Conservation (phyloP, 805 yeast species). For the Lachancea lanzarotensis region DNA sequence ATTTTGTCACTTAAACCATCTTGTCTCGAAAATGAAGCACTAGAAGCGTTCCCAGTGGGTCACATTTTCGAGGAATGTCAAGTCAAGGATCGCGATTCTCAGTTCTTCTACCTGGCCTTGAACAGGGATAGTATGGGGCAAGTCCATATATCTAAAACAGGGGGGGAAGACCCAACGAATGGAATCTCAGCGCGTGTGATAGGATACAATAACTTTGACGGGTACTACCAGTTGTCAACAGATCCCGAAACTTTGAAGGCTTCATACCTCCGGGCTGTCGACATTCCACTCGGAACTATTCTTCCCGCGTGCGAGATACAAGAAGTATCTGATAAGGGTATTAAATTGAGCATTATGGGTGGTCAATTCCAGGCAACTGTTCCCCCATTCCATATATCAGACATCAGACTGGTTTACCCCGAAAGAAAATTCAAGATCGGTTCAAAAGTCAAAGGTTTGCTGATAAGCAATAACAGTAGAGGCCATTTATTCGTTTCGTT, state of each 20-base stretch:
- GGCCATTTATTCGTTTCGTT: constrained; percentile 59
- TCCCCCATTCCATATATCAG: constrained; percentile 71
- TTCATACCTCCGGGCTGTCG: constrained; percentile 59
- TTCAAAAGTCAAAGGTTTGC: constrained; percentile 68
- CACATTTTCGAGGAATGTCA: constrained; percentile 47
- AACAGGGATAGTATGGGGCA: constrained; percentile 59
- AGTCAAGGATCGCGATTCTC: constrained; percentile 52
- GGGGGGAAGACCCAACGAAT: constrained; percentile 38
- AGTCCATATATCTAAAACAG: constrained; percentile 69
- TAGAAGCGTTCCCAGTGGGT: constrained; percentile 77
- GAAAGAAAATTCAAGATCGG: constrained; percentile 90
- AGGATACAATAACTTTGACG: constrained; percentile 63
- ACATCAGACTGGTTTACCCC: constrained; percentile 76
- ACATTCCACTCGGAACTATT: constrained; percentile 69
- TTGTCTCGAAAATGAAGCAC: constrained; percentile 9
- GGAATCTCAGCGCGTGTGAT: constrained; percentile 72
- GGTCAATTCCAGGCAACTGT: constrained; percentile 66
- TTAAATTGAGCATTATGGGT: constrained; percentile 58
- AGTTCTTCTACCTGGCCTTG: constrained; percentile 50
- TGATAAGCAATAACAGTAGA: constrained; percentile 44
- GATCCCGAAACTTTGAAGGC: constrained; percentile 59
- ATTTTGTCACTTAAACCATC: constrained; percentile 31
- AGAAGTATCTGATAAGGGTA: constrained; percentile 53
- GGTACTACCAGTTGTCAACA: constrained; percentile 58
- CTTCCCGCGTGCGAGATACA: constrained; percentile 53